Conservation (phyloP, 306 rosid genomes). For the Vachellia collinsii region DNA sequence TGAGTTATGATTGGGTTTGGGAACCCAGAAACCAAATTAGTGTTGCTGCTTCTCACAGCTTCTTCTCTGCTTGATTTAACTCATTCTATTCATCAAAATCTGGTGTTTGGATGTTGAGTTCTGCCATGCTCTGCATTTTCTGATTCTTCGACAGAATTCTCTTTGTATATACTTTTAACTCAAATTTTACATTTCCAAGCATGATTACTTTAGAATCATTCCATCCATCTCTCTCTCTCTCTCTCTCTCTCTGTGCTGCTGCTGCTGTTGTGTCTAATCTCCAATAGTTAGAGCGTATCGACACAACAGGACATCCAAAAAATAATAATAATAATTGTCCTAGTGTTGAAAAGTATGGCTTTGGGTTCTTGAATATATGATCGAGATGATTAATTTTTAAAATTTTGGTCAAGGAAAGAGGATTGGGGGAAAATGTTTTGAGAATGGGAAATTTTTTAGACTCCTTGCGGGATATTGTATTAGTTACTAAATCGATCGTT, state of each 20-base stretch:
- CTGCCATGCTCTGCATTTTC: slow-evolving; percentile 6
- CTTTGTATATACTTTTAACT: slow-evolving; percentile 7
- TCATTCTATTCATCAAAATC: background rate
- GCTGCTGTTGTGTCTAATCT: background rate
- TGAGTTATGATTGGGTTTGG: slow-evolving; percentile 27
- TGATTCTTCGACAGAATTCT: background rate
- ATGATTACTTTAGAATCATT: background rate
- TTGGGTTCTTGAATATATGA: background rate
- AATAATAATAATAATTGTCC: background rate
- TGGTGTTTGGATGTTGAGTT: background rate
- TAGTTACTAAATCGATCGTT: background rate
- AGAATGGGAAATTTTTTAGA: background rate
- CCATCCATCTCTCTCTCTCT: background rate
- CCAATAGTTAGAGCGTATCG: background rate
- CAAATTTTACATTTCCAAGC: background rate
- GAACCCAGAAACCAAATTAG: slow-evolving; percentile 68
- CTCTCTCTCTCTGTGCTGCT: background rate
- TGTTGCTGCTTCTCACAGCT: slow-evolving; percentile 63
- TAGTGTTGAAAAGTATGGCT: background rate
- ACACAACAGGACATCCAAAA: background rate
- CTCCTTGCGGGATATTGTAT: background rate
- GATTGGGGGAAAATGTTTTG: background rate
- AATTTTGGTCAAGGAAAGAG: background rate
- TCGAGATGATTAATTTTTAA: background rate
- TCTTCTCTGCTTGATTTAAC: slow-evolving; percentile 73